phyloP scores from a whole-genome alignment of 1,139 yeast genomes.

The Hemisphaericaspora xylofermentans region DNA sequence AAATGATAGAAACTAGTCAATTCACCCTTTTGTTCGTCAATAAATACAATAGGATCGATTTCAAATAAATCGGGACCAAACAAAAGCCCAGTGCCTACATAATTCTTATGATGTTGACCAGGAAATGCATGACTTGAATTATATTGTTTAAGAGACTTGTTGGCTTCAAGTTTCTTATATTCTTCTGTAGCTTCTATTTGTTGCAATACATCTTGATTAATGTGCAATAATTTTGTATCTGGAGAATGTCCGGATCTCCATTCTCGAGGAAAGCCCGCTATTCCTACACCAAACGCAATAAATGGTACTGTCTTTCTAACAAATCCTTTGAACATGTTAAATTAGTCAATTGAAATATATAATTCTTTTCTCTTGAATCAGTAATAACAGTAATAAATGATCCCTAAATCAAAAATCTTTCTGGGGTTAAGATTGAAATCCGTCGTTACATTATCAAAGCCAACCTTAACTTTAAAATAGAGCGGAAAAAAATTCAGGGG shows the following conservation, averaged over 20 bases:
- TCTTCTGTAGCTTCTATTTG: conserved; percentile 31
- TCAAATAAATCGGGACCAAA: conserved; percentile 63
- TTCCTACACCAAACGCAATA: conserved; percentile 48
- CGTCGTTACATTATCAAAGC: too few species aligned
- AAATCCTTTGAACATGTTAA: conserved; percentile 24
- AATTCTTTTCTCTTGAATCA: neutral
- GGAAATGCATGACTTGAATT: conserved; percentile 53
- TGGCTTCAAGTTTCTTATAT: conserved; percentile 29
- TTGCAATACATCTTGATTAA: conserved; percentile 31
- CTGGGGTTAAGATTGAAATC: too few species aligned
- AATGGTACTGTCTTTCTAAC: conserved; percentile 33
- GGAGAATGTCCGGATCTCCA: conserved; percentile 31
- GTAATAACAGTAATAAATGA: too few species aligned
- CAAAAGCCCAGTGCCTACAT: conserved; percentile 65
- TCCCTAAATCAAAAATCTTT: too few species aligned
- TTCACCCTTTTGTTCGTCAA: conserved; percentile 45
- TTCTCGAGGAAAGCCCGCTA: conserved; percentile 42
- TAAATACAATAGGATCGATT: conserved; percentile 63
- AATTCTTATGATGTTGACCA: conserved; percentile 56
- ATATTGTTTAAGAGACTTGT: conserved; percentile 25
- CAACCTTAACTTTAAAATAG: too few species aligned
- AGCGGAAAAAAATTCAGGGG: too few species aligned
- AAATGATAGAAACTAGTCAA: conserved; percentile 65
- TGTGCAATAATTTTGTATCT: conserved; percentile 21
- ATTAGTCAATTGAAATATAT: neutral